These are phyloP conservation scores for Quercus aquifolioides DNA, from an alignment of 306 rosid genomes.

Conservation along the genomic window DNA sequence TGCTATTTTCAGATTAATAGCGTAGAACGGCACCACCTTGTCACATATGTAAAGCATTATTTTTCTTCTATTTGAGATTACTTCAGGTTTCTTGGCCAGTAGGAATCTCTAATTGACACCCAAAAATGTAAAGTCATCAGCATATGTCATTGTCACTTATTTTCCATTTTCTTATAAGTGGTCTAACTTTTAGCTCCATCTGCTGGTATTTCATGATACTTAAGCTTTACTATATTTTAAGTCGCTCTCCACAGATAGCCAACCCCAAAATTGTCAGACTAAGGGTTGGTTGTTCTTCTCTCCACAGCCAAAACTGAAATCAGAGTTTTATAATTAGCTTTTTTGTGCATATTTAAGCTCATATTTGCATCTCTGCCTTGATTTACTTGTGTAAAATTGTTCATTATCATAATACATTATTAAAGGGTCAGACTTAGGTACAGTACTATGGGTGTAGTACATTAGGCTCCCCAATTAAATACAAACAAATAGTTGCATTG, in stretches of 20 bases:
- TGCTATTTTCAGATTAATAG: not conserved
- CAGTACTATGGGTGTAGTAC: too few species aligned
- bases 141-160: not conserved
- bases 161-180: not conserved
- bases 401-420: not conserved
- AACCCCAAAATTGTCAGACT: too few species aligned
- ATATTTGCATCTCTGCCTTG: constrained; percentile 7
- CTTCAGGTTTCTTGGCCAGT: not conserved
- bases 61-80: not conserved
- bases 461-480: too few species aligned
- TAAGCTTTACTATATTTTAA: too few species aligned
- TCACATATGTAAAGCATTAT: not conserved
- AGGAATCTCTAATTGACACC: not conserved
- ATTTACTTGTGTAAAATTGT: not conserved
- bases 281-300: not conserved
- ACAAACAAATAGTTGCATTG: too few species aligned
- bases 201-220: not conserved
- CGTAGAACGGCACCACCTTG: not conserved
- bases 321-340: not conserved
- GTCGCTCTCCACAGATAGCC: not conserved
- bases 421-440: not conserved
- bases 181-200: not conserved
- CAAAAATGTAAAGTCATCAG: not conserved
- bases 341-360: constrained; percentile 4
- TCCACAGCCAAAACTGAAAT: not conserved